These are phyloP conservation scores for Lactarius pseudohatsudake DNA, from an alignment of 768 basidiomycete species.

Conservation along the genomic window DNA sequence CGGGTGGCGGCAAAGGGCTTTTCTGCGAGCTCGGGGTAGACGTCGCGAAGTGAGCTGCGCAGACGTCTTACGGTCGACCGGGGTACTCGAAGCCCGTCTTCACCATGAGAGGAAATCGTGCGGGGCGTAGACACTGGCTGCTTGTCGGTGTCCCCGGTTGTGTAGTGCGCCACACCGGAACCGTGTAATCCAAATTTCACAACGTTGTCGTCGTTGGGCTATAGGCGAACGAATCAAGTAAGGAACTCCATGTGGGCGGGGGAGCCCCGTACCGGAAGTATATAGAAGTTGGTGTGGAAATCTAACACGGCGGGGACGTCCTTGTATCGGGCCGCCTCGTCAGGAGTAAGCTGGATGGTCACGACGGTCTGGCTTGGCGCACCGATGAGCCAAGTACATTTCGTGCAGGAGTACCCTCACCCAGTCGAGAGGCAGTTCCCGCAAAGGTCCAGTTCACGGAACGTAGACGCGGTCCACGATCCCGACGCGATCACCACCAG, in stretches of 20 bases:
- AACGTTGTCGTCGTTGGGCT: slow-evolving; percentile 69
- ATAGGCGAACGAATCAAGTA: background rate
- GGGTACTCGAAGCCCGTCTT: slow-evolving; percentile 66
- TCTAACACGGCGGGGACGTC: slow-evolving; percentile 70
- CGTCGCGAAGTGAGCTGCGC: slow-evolving; percentile 48
- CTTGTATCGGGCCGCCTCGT: slow-evolving; percentile 65
- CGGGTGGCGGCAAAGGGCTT: slow-evolving; percentile 72
- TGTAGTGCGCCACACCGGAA: slow-evolving; percentile 62
- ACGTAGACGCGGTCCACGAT: slow-evolving; percentile 82
- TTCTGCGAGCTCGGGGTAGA: slow-evolving; percentile 78
- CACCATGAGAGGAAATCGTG: slow-evolving; percentile 61
- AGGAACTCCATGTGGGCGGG: background rate
- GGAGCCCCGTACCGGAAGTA: slow-evolving; percentile 65
- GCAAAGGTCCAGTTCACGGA: slow-evolving; percentile 56
- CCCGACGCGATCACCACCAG: slow-evolving; percentile 72
- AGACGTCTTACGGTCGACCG: slow-evolving; percentile 49
- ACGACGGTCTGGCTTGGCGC: slow-evolving; percentile 70
- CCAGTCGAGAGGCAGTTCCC: slow-evolving; percentile 73
- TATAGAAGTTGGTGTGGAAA: slow-evolving; percentile 72
- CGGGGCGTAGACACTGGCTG: slow-evolving; percentile 69
- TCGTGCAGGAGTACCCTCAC: slow-evolving; percentile 39
- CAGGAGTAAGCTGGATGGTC: slow-evolving; percentile 67
- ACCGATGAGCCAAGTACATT: background rate
- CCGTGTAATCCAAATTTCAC: slow-evolving; percentile 80
- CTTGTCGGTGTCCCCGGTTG: slow-evolving; percentile 30